phyloP scores from a whole-genome alignment of 208 protist genomes.

The Leishmania guyanensis region DNA sequence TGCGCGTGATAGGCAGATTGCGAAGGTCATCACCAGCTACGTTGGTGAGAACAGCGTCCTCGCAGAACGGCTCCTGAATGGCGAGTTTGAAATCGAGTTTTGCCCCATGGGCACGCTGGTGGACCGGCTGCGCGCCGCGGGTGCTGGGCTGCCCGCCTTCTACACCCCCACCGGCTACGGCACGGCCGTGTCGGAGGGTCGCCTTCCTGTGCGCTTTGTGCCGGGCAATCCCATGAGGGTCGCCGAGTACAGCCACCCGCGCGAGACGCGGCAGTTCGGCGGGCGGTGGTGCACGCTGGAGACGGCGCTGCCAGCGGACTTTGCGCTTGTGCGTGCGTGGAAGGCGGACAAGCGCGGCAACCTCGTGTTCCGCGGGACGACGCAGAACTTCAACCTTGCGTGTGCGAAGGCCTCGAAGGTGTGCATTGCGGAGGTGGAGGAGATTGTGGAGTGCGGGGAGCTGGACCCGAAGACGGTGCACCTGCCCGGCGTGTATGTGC shows the following conservation, averaged over 20 bases:
- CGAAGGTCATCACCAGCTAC: conserved; percentile 88
- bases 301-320: conserved; percentile 88
- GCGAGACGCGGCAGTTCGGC: conserved; percentile 83
- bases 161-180: conserved; percentile 93
- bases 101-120: conserved; percentile 94
- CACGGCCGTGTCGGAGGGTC: conserved; percentile 73
- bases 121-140: conserved; percentile 89
- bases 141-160: conserved; percentile 95
- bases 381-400: conserved; percentile 93
- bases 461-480: conserved; percentile 89
- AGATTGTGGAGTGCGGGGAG: conserved; percentile 89
- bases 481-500: conserved; percentile 91
- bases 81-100: conserved; percentile 94
- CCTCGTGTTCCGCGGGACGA: conserved; percentile 79
- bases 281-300: conserved; percentile 89
- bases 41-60: conserved; percentile 93
- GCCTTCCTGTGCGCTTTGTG: conserved; percentile 88
- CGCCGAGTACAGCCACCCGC: conserved; percentile 35
- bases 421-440: conserved; percentile 94
- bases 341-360: conserved; percentile 86
- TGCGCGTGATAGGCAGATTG: conserved; percentile 73
- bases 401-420: conserved; percentile 83
- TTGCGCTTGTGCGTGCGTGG: conserved; percentile 90
- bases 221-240: conserved; percentile 68
- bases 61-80: conserved; percentile 83